Conservation (phyloP, 2,329 filamentous ascomycete genomes). For the Colletotrichum higginsianum region DNA sequence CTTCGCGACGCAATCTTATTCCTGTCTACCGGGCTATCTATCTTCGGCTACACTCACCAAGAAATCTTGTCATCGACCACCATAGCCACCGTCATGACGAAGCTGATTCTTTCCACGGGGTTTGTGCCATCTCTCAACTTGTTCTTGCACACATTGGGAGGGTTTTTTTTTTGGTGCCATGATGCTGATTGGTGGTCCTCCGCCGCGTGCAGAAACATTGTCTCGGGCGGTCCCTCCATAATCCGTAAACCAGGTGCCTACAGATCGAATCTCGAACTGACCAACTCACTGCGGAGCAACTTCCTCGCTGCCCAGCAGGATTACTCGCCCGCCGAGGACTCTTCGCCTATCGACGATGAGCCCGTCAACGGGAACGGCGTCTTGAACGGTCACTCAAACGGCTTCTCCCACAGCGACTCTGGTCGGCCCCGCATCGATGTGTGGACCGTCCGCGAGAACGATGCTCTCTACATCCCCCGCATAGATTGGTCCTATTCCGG, state of each 20-base stretch:
- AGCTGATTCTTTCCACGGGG: conserved; percentile 89
- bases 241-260: conserved; percentile 83
- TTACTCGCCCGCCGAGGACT: conserved; percentile 55
- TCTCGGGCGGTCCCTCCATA: conserved; percentile 86
- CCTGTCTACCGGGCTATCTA: background rate
- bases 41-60: background rate
- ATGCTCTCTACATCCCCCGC: conserved; percentile 81
- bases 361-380: conserved; percentile 51
- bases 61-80: conserved; percentile 4
- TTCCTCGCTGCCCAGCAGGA: conserved; percentile 82
- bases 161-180: conserved; percentile 45
- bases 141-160: conserved; percentile 33
- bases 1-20: conserved; percentile 19
- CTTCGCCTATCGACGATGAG: conserved; percentile 46
- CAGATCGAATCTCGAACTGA: conserved; percentile 94
- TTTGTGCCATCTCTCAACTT: conserved; percentile 60
- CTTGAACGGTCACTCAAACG: conserved; percentile 46
- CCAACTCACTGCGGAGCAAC: conserved; percentile 88
- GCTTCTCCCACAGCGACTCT: conserved; percentile 48
- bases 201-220: conserved; percentile 76
- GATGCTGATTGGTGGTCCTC: conserved; percentile 42
- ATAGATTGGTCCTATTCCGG: conserved; percentile 80
- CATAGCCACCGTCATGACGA: conserved; percentile 70
- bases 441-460: conserved; percentile 78
- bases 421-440: conserved; percentile 54